A percentile compares a stretch with the other conserved stretches of the same genome.
These are phyloP conservation scores for Termitomyces sp. DNA, from an alignment of 1,284 basidiomycete species.

Conservation along the genomic window DNA sequence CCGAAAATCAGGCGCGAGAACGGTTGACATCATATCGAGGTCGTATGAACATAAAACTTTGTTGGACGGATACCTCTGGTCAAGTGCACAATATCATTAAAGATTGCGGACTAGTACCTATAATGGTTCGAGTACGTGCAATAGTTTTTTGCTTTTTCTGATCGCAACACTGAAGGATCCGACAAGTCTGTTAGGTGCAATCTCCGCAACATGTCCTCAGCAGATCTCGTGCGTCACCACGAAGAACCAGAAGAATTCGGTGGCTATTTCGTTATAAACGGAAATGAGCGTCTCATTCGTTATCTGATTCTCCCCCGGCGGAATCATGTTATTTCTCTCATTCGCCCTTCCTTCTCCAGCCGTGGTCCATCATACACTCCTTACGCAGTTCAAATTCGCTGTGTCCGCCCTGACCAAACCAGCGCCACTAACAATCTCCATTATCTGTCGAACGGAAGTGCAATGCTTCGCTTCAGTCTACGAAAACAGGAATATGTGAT, in stretches of 20 bases:
- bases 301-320: constrained; percentile 91
- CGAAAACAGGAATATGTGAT: constrained; percentile 99
- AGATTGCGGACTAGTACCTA: constrained; percentile 90
- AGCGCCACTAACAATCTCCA: constrained; percentile 94
- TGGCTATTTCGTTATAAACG: constrained; percentile 98
- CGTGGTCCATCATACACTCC: constrained; percentile 94
- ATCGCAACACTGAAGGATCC: constrained; percentile 3
- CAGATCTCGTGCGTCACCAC: constrained; percentile 83
- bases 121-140: constrained; percentile 89
- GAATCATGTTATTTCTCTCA: constrained; percentile 85
- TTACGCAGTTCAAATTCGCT: constrained; percentile 94
- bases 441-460: constrained; percentile 94
- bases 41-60: constrained; percentile 85
- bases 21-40: constrained; percentile 89
- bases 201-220: constrained; percentile 78
- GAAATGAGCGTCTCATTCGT: constrained; percentile 97
- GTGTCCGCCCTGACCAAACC: constrained; percentile 88
- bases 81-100: constrained; percentile 72
- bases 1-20: constrained; percentile 71
- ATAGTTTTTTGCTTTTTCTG: background rate
- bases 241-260: constrained; percentile 99
- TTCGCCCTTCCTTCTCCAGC: constrained; percentile 84
- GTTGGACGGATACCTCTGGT: constrained; percentile 78
- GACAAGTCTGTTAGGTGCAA: constrained; percentile 90
- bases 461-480: constrained; percentile 96